Percentiles rank a stretch among this genome's conserved stretches.
phyloP scores from a whole-genome alignment of 371 early-diverging fungal species.

The Mucor racemosus region DNA sequence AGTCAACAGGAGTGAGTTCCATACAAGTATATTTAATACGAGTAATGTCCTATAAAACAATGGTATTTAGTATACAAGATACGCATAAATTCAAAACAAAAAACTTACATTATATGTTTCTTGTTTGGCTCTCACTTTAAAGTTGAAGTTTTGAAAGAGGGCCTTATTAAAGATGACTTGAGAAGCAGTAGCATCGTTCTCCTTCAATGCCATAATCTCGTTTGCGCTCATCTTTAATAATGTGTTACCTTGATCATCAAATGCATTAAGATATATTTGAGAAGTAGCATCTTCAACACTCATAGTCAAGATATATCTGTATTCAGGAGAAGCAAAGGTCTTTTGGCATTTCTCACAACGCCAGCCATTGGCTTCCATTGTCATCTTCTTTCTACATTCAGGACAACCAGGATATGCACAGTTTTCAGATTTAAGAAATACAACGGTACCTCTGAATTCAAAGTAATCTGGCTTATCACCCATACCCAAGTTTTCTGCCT shows the following conservation, averaged over 20 bases:
- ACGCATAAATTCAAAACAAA: neutral
- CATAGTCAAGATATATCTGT: slow-evolving; percentile 81
- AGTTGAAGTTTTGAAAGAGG: slow-evolving; percentile 69
- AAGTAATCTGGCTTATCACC: slow-evolving; percentile 72
- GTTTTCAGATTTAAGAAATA: slow-evolving; percentile 66
- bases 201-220: slow-evolving; percentile 65
- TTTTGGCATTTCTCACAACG: slow-evolving; percentile 93
- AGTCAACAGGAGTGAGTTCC: slow-evolving; percentile 61
- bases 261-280: slow-evolving; percentile 81
- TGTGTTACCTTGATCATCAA: slow-evolving; percentile 79
- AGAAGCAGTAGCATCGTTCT: slow-evolving; percentile 43
- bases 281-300: slow-evolving; percentile 83
- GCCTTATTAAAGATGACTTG: slow-evolving; percentile 53
- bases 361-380: slow-evolving; percentile 76
- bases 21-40: slow-evolving; percentile 61
- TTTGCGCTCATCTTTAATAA: slow-evolving; percentile 78
- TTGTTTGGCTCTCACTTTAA: slow-evolving; percentile 80
- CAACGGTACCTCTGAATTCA: slow-evolving; percentile 65
- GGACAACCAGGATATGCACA: slow-evolving; percentile 89
- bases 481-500: slow-evolving; percentile 69
- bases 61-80: neutral
- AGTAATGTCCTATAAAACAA: slow-evolving; percentile 57
- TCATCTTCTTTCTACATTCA: slow-evolving; percentile 92
- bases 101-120: slow-evolving; percentile 81
- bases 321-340: slow-evolving; percentile 66